phyloP scores from a whole-genome alignment of 495 filamentous ascomycete genomes.

The Xylaria nigripes region DNA sequence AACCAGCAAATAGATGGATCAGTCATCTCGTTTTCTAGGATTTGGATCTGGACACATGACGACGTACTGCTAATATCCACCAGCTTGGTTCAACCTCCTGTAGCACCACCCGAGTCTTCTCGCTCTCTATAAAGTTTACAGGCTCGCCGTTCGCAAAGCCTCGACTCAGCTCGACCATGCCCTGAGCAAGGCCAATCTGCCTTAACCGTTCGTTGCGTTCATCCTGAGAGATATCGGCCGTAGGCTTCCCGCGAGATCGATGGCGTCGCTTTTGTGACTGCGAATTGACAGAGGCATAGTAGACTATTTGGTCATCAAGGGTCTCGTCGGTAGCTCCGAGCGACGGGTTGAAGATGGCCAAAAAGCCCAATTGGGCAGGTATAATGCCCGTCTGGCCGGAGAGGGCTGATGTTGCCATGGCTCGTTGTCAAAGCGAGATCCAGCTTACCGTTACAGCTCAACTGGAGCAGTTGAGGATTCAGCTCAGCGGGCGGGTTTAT shows the following conservation, averaged over 20 bases:
- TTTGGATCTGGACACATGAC: slow-evolving; percentile 3
- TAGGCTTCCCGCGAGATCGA: slow-evolving; percentile 31
- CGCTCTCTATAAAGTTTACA: slow-evolving; percentile 82
- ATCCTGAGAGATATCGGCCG: slow-evolving; percentile 41
- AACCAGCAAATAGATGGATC: neutral
- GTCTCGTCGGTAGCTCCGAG: slow-evolving; percentile 85
- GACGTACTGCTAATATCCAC: slow-evolving; percentile 84
- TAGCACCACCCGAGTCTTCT: slow-evolving; percentile 73
- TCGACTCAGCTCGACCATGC: slow-evolving; percentile 89
- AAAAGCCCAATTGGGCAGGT: slow-evolving; percentile 78
- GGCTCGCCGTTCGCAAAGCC: slow-evolving; percentile 70
- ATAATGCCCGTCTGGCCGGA: slow-evolving; percentile 31
- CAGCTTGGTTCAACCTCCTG: slow-evolving; percentile 74
- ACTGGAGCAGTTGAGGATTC: neutral
- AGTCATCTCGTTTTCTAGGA: neutral
- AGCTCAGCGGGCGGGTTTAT: neutral
- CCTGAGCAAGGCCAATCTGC: slow-evolving; percentile 95
- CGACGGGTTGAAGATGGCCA: slow-evolving; percentile 89
- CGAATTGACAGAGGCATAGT: slow-evolving; percentile 65
- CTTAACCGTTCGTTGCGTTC: slow-evolving; percentile 74
- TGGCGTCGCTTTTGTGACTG: slow-evolving; percentile 29
- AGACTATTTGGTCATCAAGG: slow-evolving; percentile 81
- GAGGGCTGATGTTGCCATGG: slow-evolving; percentile 12
- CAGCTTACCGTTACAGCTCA: neutral
- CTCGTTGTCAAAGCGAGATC: neutral